These are phyloP conservation scores for Myriangium duriaei DNA, from an alignment of 2,329 filamentous ascomycete species.

Conservation along the genomic window DNA sequence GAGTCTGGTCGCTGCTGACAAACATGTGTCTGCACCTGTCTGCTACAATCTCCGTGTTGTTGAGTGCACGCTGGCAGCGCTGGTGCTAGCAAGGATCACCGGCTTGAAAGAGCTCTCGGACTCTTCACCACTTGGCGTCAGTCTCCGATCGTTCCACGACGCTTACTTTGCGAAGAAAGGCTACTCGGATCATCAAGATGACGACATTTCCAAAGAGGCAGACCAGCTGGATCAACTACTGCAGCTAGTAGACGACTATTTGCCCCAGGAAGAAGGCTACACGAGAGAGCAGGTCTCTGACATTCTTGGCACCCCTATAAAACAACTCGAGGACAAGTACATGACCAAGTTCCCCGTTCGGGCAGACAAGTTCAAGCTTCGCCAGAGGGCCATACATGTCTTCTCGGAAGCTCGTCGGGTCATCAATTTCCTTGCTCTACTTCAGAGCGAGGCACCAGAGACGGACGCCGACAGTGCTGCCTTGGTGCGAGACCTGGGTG, in stretches of 20 bases:
- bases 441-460: constrained; percentile 36
- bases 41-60: constrained; percentile 97
- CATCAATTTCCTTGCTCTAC: constrained; percentile 64
- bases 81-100: constrained; percentile 48
- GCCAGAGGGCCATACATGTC: constrained; percentile 79
- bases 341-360: constrained; percentile 82
- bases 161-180: constrained; percentile 54
- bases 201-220: constrained; percentile 30
- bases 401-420: constrained; percentile 83
- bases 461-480: constrained; percentile 45
- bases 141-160: constrained; percentile 76
- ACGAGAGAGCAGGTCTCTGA: constrained; percentile 72
- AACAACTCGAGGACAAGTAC: constrained; percentile 63
- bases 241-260: constrained; percentile 53
- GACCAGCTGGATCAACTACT: constrained; percentile 64
- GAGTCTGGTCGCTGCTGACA: constrained; percentile 86
- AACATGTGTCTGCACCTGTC: constrained; percentile 82
- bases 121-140: constrained; percentile 68
- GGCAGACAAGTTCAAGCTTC: constrained; percentile 74
- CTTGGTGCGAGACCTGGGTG: constrained; percentile 62
- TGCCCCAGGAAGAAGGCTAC: constrained; percentile 72
- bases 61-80: constrained; percentile 80
- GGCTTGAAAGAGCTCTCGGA: constrained; percentile 57
- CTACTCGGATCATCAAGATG: constrained; percentile 35
- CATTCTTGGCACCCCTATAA: constrained; percentile 54